These are phyloP conservation scores for Emergomyces africanus DNA, from an alignment of 2,329 filamentous ascomycete genomes.

Conservation along the genomic window DNA sequence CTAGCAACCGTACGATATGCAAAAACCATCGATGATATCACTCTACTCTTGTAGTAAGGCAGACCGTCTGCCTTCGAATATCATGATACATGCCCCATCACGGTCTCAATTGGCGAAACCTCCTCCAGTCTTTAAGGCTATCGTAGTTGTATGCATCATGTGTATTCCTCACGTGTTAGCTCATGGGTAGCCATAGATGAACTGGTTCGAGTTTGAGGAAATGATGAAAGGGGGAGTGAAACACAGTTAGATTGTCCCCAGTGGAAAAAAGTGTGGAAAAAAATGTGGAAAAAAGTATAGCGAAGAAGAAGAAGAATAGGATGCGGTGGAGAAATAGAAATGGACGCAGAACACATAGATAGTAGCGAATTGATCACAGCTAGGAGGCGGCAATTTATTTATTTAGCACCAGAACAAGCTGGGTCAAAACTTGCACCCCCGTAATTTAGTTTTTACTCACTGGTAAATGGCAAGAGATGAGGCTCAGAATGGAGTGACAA, in stretches of 20 bases:
- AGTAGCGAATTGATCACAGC: no score
- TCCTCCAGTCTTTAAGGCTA: constrained; percentile 27
- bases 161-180: constrained; percentile 17
- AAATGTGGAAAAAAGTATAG: constrained; percentile 3
- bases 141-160: constrained; percentile 22
- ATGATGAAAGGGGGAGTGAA: not conserved
- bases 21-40: constrained; percentile 42
- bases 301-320: not conserved
- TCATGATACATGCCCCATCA: constrained; percentile 44
- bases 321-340: no score
- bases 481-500: no score
- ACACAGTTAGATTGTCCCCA: not conserved
- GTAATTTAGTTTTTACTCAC: no score
- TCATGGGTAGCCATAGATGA: not conserved
- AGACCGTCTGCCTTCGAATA: constrained; percentile 37
- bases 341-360: no score
- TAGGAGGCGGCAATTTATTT: no score
- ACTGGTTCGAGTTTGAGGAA: not conserved
- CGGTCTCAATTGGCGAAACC: constrained; percentile 31
- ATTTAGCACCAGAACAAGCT: no score
- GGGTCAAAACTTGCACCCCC: no score
- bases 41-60: constrained; percentile 44
- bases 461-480: no score
- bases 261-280: not conserved
- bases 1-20: constrained; percentile 44